Base-by-base conservation (phyloP, 768 basidiomycete genomes). In the Tubosaeta sp. region DNA sequence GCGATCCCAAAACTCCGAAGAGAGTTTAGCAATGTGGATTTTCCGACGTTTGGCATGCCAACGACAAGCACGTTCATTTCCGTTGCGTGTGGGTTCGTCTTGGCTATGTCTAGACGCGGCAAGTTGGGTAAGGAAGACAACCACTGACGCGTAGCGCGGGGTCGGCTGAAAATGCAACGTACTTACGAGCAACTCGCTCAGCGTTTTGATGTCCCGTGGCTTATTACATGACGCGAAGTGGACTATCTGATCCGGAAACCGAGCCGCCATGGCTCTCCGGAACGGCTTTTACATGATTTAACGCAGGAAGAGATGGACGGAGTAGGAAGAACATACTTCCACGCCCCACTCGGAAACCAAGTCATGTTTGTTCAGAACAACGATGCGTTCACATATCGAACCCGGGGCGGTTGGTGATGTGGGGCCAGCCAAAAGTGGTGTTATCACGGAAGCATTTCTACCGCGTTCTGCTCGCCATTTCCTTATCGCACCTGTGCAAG, bases 1-100 rank as follows among this genome's bases (percentile, higher is more conserved):
- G 79, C 75, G 40, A 95, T 89, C 11, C 95, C 95, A 63, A 84
- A 84, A 61, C 81, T 84, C 38, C 95, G 81, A 24, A 99, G 76
- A 1, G 92, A 83, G 63, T 99, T 99, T 12, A 99, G 74, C 45
- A 98, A 70, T 3, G 91, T 94, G 13, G 94, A 97, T 72, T 99
- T 98, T 36, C 95, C 95, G 42, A 97, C 93, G 67, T 98, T 98
- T 16, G 96, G 96, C 95, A 99, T 98, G 21, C 96, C 96, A 52
- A 96, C 86, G 21, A 98, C 92, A 3, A 97, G 78, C 7, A 97
- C 86, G 60, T 94, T 93, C 58, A 91, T 71, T 65, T 88, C 88
- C 59, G 83, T 81, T 42, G 82, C 77, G 55, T 89, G 80, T 45
- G 82, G 82, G 64, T 84, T 78, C 36, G 75, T 73, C 60, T 81